phyloP scores from a whole-genome alignment of 2,329 filamentous ascomycete species.

The Pseudogymnoascus sp. region DNA sequence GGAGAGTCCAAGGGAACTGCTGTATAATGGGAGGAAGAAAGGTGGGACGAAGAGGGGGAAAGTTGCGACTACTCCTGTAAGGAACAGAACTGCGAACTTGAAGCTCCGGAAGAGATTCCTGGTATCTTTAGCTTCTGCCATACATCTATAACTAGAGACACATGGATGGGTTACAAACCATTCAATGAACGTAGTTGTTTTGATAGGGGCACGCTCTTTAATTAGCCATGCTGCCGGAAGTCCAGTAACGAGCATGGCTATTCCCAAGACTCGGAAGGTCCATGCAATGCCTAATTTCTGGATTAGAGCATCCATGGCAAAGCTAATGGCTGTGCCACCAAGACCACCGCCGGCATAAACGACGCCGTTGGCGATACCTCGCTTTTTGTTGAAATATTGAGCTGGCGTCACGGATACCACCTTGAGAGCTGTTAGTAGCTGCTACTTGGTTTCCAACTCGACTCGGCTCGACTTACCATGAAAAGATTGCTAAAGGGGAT shows the following conservation, averaged over 20 bases:
- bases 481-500: slow-evolving; percentile 17
- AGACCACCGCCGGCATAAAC: slow-evolving; percentile 47
- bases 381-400: slow-evolving; percentile 46
- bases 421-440: slow-evolving; percentile 27
- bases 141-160: neutral
- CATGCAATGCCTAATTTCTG: slow-evolving; percentile 38
- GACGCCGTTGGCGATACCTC: slow-evolving; percentile 48
- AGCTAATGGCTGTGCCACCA: slow-evolving; percentile 45
- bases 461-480: slow-evolving; percentile 16
- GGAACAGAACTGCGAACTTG: slow-evolving; percentile 44
- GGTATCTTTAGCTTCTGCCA: slow-evolving; percentile 9
- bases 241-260: slow-evolving; percentile 44
- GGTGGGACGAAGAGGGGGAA: slow-evolving; percentile 54
- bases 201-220: slow-evolving; percentile 37
- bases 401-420: slow-evolving; percentile 41
- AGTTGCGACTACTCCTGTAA: slow-evolving; percentile 45
- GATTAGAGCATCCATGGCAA: slow-evolving; percentile 42
- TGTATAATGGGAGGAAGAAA: slow-evolving; percentile 52
- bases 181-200: slow-evolving; percentile 37
- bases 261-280: slow-evolving; percentile 45
- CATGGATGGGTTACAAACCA: slow-evolving; percentile 31
- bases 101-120: slow-evolving; percentile 44
- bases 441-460: slow-evolving; percentile 16
- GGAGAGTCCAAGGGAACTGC: slow-evolving; percentile 44
- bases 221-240: slow-evolving; percentile 48